Conservation (phyloP, 768 basidiomycete genomes). For the Calvatia gigantea region DNA sequence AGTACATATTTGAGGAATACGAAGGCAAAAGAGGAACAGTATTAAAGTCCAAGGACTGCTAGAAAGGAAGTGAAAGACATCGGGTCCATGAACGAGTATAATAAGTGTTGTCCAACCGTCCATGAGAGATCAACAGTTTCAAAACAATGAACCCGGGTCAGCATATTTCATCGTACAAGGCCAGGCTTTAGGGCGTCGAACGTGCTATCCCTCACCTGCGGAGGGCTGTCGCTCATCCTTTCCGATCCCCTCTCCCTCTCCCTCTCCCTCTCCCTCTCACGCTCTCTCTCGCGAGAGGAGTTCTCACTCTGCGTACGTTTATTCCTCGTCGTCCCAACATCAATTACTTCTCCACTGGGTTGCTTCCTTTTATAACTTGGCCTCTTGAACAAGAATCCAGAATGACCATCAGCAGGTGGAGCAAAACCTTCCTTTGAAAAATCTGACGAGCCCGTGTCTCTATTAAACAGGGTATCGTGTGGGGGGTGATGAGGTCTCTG, state of each 20-base stretch:
- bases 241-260: constrained; percentile 2
- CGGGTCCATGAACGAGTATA: constrained; percentile 4
- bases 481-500: constrained; percentile 1
- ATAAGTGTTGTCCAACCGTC: constrained; percentile 7
- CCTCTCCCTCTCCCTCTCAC: constrained; percentile 3
- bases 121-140: not conserved
- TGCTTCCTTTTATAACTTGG: constrained; percentile 58
- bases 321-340: not conserved
- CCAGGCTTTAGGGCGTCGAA: constrained; percentile 6
- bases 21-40: not conserved
- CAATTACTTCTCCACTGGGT: constrained; percentile 5
- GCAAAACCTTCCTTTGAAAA: constrained; percentile 52
- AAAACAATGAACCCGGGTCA: not conserved
- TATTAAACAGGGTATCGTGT: constrained; percentile 33
- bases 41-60: constrained; percentile 3
- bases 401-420: constrained; percentile 36
- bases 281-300: constrained; percentile 6
- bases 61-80: not conserved
- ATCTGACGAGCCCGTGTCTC: constrained; percentile 71
- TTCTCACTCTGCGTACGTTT: constrained; percentile 7
- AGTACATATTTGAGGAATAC: not conserved
- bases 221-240: not conserved
- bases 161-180: constrained; percentile 2
- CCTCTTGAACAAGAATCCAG: constrained; percentile 57
- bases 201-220: not conserved